Percentiles rank a stretch among this genome's conserved stretches.
phyloP scores from a whole-genome alignment of 768 basidiomycete species.

The Phlebiopsis flavidoalba region DNA sequence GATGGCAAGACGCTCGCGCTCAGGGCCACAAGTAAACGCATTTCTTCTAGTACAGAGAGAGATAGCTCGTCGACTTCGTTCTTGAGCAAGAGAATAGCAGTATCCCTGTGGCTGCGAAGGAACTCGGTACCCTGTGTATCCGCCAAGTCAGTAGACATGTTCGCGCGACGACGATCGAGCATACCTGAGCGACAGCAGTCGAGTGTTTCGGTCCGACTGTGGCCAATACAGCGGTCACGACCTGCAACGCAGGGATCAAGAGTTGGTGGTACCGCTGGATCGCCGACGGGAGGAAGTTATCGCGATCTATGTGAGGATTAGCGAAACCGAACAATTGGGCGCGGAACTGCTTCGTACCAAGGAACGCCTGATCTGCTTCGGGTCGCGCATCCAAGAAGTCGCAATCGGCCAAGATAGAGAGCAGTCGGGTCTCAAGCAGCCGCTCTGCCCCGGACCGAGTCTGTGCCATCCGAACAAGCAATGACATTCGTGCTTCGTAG shows the following conservation, averaged over 20 bases:
- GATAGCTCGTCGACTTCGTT: constrained; percentile 62
- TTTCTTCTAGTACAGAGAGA: constrained; percentile 68
- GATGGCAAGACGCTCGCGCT: constrained; percentile 63
- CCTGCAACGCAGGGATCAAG: constrained; percentile 80
- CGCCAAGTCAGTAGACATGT: not conserved
- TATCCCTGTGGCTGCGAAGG: constrained; percentile 76
- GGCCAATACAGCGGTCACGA: constrained; percentile 71
- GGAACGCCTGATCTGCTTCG: constrained; percentile 74
- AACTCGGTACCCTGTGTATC: constrained; percentile 66
- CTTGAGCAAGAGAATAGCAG: constrained; percentile 77
- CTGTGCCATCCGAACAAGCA: constrained; percentile 81
- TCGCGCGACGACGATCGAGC: not conserved
- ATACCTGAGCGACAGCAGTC: constrained; percentile 51
- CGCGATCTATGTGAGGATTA: constrained; percentile 48
- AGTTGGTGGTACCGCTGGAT: constrained; percentile 89
- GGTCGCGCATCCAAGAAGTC: constrained; percentile 86
- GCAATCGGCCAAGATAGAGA: constrained; percentile 73
- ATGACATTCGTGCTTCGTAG: constrained; percentile 91
- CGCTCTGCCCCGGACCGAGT: constrained; percentile 81
- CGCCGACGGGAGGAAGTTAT: constrained; percentile 84
- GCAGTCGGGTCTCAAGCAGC: constrained; percentile 70
- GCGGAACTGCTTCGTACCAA: constrained; percentile 44
- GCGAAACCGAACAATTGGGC: constrained; percentile 2
- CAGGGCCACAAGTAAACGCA: constrained; percentile 72
- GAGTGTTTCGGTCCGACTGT: constrained; percentile 68